Base-by-base conservation (phyloP, 2,329 filamentous ascomycete species). In the Ascochyta lentis region DNA sequence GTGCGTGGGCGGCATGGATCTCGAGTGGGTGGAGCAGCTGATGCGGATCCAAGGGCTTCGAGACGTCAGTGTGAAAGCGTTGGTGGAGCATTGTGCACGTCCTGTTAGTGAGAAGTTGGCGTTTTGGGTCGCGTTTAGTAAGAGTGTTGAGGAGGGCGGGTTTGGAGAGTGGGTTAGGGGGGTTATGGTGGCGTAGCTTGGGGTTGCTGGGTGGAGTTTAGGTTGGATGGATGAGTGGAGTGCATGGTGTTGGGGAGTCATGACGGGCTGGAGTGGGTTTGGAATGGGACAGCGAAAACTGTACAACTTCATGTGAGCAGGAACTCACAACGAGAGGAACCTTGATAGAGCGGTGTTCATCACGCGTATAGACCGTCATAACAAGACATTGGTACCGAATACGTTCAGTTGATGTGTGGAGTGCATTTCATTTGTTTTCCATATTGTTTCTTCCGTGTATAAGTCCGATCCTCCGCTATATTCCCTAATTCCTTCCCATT, bases 1-100 rank as follows among this genome's bases (percentile, higher is more conserved):
- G 1, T 43, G 60, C 29, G 59, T 61, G 10, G 64, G 64, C 0
- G 69, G 71, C 22, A 58, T 72, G 42, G 72, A 75, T 60, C 52
- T 88, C 56, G 81, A 85, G 45, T 88, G 86, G 86, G 79, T 83
- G 37, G 79, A 80, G 55, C 82, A 86, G 64, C 65, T 88, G 56
- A 77, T 82, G 15, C 73, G 75, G 29, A 73, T 88, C 24, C 78
- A 75, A 37, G 79, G 80, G 0, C 65, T 87, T 58, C 70, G 77
- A 54, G 77, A 81, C 31, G 58, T 88, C 38, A 79, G 81, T 31
- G 79, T 89, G 3, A 71, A 77, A 24, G 79, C 84, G 3, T 76
- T 86, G 24, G 78, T 86, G 13, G 81, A 84, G 59, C 78, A 82
- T 60, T 82, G 84, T 68, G 80, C 83, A 2, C 73, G 78, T 24